Evolutionary conservation across 129 eudicot species (phyloP), one percentile per base, ranked within the genome.

Genomic region (Apium graveolens): DNA sequence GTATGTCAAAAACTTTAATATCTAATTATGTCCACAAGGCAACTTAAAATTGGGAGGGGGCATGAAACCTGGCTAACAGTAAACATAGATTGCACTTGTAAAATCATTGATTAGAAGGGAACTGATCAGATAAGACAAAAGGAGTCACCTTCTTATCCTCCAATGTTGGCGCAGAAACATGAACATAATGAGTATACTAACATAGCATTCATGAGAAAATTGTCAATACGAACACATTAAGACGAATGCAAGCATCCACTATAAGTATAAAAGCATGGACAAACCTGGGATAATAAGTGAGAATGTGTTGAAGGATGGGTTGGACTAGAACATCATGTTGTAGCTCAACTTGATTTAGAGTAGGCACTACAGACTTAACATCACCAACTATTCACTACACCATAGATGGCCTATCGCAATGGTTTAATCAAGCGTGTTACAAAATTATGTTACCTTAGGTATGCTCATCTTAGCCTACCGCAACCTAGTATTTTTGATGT

Each of bases 111-210:
- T 89, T 88, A 82, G 94, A 82, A 74, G 97, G 94, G 57, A 91
- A 93, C 81, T 88, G 95, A 82, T 95, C 98, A 27, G 98, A 82
- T 68, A 95, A 87, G 49, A 93, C 92, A 42, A 95, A 82, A 71
- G 92, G 84, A 62, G 90, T 92, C 81, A 94, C 75, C 88, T 94
- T 94, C 72, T 91, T 97, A 77, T 95, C 97, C 83, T 95, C 96
- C 41, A 66, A 66, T 66, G 38, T 26, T 29, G 37, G 37, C 8
- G 72, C 35, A 66, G 39, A 66, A 66, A 66, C 21, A 27, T 27
- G 72, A 66, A 27, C 39, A 66, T 20, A 14, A 63, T 88, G 80
- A 78, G 86, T 86, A 91, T 86, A 95, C 98, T 95, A 82, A 72
- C 39, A 63, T 73, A 85, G 55, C 86, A 82, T 73, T n/a, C 70